Evolutionary conservation across 345 rosid genomes (phyloP).

Genomic region (Raphanus sativus): DNA sequence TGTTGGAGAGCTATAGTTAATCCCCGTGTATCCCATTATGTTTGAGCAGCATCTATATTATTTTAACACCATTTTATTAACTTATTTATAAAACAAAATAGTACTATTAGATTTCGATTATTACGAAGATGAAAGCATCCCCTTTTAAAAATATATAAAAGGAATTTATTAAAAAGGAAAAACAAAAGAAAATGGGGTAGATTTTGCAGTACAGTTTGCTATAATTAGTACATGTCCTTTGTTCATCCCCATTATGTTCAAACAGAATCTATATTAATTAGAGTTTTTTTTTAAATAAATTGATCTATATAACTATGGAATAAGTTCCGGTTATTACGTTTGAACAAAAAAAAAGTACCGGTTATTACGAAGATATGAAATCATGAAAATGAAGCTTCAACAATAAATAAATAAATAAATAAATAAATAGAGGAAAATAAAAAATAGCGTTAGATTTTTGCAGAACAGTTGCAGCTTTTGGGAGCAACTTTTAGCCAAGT

Average conservation of each 20-base stretch:
- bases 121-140: constrained; percentile 7
- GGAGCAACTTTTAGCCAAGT: constrained; percentile 27
- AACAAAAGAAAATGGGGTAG: neutral
- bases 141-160: neutral
- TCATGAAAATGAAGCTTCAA: neutral
- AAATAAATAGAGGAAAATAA: neutral
- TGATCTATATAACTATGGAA: neutral
- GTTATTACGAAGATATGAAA: neutral
- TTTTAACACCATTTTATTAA: neutral
- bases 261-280: neutral
- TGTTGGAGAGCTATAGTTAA: constrained; percentile 75
- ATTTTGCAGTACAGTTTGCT: neutral
- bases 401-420: neutral
- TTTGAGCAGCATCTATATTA: constrained; percentile 66
- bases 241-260: neutral
- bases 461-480: constrained; percentile 36
- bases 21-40: constrained; percentile 85
- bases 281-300: neutral
- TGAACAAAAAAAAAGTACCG: no score
- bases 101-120: constrained; percentile 1
- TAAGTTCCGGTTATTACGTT: neutral
- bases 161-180: neutral
- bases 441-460: constrained; percentile 1
- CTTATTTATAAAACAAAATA: neutral
- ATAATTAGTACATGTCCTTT: neutral